A percentile compares a stretch with the other conserved stretches of the same genome.
Conservation (phyloP, 805 yeast species). For the Candida vaughaniae region DNA sequence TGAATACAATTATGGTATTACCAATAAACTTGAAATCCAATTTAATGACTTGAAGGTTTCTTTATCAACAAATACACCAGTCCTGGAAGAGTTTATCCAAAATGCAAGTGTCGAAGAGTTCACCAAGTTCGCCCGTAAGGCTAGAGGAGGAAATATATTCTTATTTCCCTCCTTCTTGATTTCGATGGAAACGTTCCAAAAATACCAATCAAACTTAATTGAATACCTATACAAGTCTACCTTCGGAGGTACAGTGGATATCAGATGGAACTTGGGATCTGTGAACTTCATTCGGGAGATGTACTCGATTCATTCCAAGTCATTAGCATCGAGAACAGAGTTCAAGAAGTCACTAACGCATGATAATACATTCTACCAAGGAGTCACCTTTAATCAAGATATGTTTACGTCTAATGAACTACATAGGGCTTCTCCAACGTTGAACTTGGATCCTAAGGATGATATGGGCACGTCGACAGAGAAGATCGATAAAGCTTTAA, state of each 20-base stretch:
- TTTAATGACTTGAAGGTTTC: conserved; percentile 67
- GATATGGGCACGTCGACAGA: background rate
- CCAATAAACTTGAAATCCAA: conserved; percentile 58
- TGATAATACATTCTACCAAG: conserved; percentile 5
- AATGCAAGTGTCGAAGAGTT: conserved; percentile 53
- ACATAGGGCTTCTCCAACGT: background rate
- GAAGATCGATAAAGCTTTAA: conserved; percentile 36
- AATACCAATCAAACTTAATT: conserved; percentile 48
- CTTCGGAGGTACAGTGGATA: conserved; percentile 87
- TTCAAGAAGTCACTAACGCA: conserved; percentile 35
- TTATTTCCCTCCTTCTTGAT: conserved; percentile 74
- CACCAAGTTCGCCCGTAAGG: conserved; percentile 51
- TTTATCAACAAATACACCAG: conserved; percentile 56
- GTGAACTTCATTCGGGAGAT: conserved; percentile 87
- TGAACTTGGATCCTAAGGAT: conserved; percentile 2
- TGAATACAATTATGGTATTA: conserved; percentile 42
- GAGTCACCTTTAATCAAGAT: conserved; percentile 15
- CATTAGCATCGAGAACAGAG: conserved; percentile 58
- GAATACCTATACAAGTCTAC: conserved; percentile 68
- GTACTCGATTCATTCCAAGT: conserved; percentile 82
- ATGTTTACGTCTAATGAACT: conserved; percentile 7
- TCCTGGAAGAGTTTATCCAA: conserved; percentile 49
- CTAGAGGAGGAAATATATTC: conserved; percentile 78
- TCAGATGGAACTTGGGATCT: conserved; percentile 92
- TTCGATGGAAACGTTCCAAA: conserved; percentile 74